Evolutionary conservation across 768 basidiomycete genomes (phyloP), one percentile per base, ranked within the genome.

Genomic region (Clitopilus passeckerianus): DNA sequence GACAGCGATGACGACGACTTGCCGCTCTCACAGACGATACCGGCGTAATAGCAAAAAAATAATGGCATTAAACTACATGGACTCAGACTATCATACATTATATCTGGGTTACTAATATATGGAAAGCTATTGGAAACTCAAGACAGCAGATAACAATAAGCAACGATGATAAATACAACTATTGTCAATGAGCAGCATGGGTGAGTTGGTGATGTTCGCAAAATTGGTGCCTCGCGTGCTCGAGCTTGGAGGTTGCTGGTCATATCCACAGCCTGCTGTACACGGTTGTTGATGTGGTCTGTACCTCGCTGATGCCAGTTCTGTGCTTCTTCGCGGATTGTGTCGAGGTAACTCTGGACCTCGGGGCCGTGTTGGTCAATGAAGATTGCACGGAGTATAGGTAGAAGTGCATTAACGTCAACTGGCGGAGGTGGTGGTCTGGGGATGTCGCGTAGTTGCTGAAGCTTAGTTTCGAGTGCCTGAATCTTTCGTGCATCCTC

Each of bases 1-100:
- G 79, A 80, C 52, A 77, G 74, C 52, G 79, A 41, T n/a, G 75
- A 75, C 16, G 77, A 79, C 2, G 77, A 76, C 54, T 59, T 59
- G 23, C 62, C 63, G 2, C 60, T 68, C 6, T 58, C 59, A 23
- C 55, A 53, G 22, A 23, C 20, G 10, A 23, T 50, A 10, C 22
- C 12, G 10, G 46, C 20, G 18, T 50, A 23, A 22, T 5, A 50
- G 12, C 18, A 16, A 10, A 5, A 30, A 30, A 30, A 30, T 3
- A 4, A 30, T 30, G 27, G 27, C 27, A 30, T 30, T 30, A 30
- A 30, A 30, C 7, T 30, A 30, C 27, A 30, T 30, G 4, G 27
- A 7, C 27, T 30, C 27, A 7, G 27, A 30, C 7, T 30, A 30
- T 30, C 27, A 20, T 23, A 50, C 22, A n/a, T n/a, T 16, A 50